phyloP scores from a whole-genome alignment of 805 yeast genomes.

The Ogataea wickerhamii region DNA sequence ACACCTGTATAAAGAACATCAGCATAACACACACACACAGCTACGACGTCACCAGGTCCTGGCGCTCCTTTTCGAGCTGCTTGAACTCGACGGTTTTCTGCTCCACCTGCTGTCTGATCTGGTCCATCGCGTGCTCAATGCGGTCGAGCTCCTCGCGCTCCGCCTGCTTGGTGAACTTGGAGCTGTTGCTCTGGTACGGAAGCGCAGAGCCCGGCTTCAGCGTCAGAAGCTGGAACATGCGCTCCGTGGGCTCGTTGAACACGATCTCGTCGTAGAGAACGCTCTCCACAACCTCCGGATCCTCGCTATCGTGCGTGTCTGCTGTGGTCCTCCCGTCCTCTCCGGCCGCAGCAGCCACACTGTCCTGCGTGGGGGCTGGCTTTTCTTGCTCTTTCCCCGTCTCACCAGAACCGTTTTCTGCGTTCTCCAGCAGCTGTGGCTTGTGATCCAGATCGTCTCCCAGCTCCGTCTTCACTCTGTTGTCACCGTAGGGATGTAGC shows the following conservation, averaged over 20 bases:
- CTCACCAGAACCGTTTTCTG: neutral
- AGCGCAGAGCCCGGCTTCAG: constrained; percentile 56
- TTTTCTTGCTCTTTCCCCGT: neutral
- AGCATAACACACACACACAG: neutral
- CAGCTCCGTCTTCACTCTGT: constrained; percentile 1
- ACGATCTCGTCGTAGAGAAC: constrained; percentile 84
- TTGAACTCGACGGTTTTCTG: constrained; percentile 25
- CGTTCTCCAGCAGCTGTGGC: neutral
- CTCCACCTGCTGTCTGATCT: constrained; percentile 27
- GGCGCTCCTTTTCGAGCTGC: constrained; percentile 30
- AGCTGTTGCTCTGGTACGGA: constrained; percentile 32
- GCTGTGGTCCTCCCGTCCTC: constrained; percentile 21
- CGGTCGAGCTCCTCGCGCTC: constrained; percentile 66
- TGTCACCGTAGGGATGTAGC: constrained; percentile 74
- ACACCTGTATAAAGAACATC: too few species aligned
- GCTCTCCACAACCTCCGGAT: constrained; percentile 44
- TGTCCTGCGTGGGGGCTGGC: constrained; percentile 3
- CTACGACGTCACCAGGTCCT: constrained; percentile 19
- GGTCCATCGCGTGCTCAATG: constrained; percentile 36
- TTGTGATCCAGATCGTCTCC: neutral
- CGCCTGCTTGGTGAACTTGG: constrained; percentile 40
- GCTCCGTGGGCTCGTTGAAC: constrained; percentile 93
- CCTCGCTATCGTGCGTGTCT: neutral
- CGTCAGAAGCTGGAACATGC: constrained; percentile 74
- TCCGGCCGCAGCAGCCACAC: constrained; percentile 13